Base-by-base conservation (phyloP, 345 rosid genomes). In the Carallia brachiata region DNA sequence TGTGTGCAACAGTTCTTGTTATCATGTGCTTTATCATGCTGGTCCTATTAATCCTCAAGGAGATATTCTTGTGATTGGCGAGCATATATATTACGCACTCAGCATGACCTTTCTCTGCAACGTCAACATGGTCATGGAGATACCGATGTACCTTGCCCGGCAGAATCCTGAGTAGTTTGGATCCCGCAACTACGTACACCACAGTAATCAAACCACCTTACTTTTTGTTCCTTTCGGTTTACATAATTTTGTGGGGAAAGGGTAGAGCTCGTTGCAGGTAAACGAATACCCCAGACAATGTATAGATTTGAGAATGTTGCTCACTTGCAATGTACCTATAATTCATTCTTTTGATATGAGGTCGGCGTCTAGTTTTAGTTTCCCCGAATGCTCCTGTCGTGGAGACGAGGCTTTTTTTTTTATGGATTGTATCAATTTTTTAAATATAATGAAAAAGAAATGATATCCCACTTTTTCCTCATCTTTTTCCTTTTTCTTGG, bases 1-100 rank as follows among this genome's bases (percentile, higher is more conserved):
- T 85, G 90, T 96, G 98, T 48, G 98, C 93, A 2, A 72, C 97
- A 0, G 91, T 83, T 39, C 97, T 96, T 7, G 89, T 92, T 40
- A 85, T 96, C 39, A 89, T 96, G 91, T 96, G 99, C 88, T 84
- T 88, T 79, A 56, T 90, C 82, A 92, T 96, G 99, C 74, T 96
- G 76, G 77, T 87, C 66, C 96, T 96, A 61, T 84, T 96, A 64
- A 83, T 96, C 83, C 88, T 96, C 70, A 92, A 92, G 84, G 87
- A 81, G 69, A 84, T 89, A 61, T 27, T 92, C 61, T 89, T 92
- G 28, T 92, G 90, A 94, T 62, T 53, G 34, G 52, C 23, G 34
- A 64, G 58, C 18, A 39, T 27, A 57, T 13, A 52, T 16, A 28
- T 59, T 54, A 65, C 75, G 37, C n/a, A 58, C 13, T 12, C 61